Conservation (phyloP, 2,329 filamentous ascomycete species). For the Paraconiothyrium brasiliense region DNA sequence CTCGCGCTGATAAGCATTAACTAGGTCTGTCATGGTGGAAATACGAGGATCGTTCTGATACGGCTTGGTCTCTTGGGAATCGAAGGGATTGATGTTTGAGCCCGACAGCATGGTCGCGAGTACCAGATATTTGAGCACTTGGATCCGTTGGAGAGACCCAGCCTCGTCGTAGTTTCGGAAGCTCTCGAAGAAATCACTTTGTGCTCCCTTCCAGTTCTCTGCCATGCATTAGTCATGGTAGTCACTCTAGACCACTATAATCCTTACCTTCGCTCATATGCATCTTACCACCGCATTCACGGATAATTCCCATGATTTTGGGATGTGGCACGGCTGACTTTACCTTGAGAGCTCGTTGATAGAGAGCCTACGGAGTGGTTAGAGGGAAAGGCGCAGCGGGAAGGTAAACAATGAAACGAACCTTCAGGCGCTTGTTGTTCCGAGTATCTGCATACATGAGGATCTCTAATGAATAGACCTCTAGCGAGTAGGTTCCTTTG, state of each 20-base stretch:
- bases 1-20: conserved; percentile 95
- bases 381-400: conserved; percentile 34
- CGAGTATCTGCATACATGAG: conserved; percentile 98
- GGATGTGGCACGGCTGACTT: conserved; percentile 97
- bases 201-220: conserved; percentile 98
- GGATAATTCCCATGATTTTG: conserved; percentile 98
- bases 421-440: conserved; percentile 97
- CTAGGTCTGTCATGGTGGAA: conserved; percentile 94
- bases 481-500: conserved; percentile 95
- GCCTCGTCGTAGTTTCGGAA: conserved; percentile 99
- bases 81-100: conserved; percentile 97
- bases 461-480: conserved; percentile 96
- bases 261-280: conserved; percentile 86
- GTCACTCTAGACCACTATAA: conserved; percentile 21
- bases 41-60: conserved; percentile 97
- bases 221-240: conserved; percentile 33
- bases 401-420: conserved; percentile 39
- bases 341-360: conserved; percentile 89
- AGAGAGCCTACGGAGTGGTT: conserved; percentile 67
- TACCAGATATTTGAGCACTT: conserved; percentile 96
- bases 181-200: conserved; percentile 97
- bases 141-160: conserved; percentile 92
- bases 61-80: conserved; percentile 98
- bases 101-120: conserved; percentile 98
- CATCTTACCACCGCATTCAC: conserved; percentile 99